Base-by-base conservation (phyloP, 2,329 filamentous ascomycete genomes). In the Pseudogymnoascus sp. region DNA sequence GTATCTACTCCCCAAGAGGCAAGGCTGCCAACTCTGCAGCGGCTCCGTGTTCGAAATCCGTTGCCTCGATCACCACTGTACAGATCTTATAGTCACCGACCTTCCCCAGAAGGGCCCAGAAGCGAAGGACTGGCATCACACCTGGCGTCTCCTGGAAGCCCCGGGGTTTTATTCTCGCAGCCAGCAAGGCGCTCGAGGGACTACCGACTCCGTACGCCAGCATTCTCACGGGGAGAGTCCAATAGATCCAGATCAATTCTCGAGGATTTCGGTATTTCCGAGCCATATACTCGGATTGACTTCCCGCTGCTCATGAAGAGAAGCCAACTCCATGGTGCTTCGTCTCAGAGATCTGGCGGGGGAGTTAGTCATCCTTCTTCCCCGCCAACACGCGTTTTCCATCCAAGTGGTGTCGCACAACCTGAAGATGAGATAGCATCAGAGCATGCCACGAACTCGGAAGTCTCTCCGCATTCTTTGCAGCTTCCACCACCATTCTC, bases 181-280 rank as follows among this genome's bases (percentile, higher is more conserved):
- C 72, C 72, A 30, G 64, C 71, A 30, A 64, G 72, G 58, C 65
- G 64, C 12, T 65, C 65, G 14, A 71, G 67, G 12, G 65, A 52
- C 11, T 71, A 73, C 36, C 70, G 71, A 63, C 72, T 71, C 60
- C 73, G 74, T 61, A 73, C 70, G 12, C 70, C 73, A 33, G 74
- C 69, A 58, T 74, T 73, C 62, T 73, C 73, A n/a, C 71, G 69
- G 30, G 70, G 71, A 33, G 68, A 67, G 11, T 72, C 71, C 3
- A 72, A 72, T 61, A 66, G 67, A 63, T 67, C 70, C 14, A 72
- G 69, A 64, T 67, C 66, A 55, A 68, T 68, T 28, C 69, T 70
- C 61, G 71, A 72, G 25, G 25, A 55, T 19, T 55, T 55, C 9
- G 45, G 2, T 33, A 9, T 12, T 55, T 55, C n/a, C 8, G 45